Evolutionary conservation across 805 yeast species (phyloP).

Genomic region (Tetrapisispora namnaoensis): DNA sequence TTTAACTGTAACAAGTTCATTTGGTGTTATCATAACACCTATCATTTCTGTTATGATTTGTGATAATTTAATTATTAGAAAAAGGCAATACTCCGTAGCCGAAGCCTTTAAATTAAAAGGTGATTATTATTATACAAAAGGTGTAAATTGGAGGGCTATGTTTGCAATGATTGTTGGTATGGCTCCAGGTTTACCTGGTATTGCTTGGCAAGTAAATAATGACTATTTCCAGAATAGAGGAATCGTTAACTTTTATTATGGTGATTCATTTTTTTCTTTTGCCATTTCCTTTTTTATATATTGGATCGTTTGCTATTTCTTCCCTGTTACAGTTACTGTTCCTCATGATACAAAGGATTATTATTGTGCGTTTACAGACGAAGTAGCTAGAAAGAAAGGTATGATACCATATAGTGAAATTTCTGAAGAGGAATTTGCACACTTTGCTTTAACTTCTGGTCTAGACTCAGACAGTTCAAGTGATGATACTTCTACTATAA

Average conservation of each 20-base stretch:
- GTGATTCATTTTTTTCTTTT: constrained; percentile 37
- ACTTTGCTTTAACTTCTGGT: not conserved
- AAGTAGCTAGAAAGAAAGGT: constrained; percentile 27
- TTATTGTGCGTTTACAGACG: constrained; percentile 31
- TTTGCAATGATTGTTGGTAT: constrained; percentile 29
- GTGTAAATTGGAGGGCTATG: constrained; percentile 33
- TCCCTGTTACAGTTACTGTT: constrained; percentile 30
- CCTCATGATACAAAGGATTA: constrained; percentile 33
- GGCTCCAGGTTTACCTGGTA: constrained; percentile 44
- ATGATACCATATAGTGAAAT: constrained; percentile 28
- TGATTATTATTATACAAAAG: constrained; percentile 32
- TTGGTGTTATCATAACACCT: constrained; percentile 32
- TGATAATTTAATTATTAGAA: constrained; percentile 34
- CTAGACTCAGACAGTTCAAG: not conserved
- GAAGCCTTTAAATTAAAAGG: constrained; percentile 21
- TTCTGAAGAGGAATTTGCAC: constrained; percentile 16
- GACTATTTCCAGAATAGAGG: constrained; percentile 27
- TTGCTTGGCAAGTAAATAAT: constrained; percentile 30
- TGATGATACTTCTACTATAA: not conserved
- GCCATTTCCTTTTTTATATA: constrained; percentile 32
- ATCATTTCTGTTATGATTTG: constrained; percentile 33
- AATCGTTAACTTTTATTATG: constrained; percentile 35
- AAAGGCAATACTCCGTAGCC: constrained; percentile 29
- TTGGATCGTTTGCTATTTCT: constrained; percentile 28
- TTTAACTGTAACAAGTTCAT: constrained; percentile 32